These are phyloP conservation scores for Penicillium verrucosum DNA, from an alignment of 2,329 filamentous ascomycete genomes.

Conservation along the genomic window DNA sequence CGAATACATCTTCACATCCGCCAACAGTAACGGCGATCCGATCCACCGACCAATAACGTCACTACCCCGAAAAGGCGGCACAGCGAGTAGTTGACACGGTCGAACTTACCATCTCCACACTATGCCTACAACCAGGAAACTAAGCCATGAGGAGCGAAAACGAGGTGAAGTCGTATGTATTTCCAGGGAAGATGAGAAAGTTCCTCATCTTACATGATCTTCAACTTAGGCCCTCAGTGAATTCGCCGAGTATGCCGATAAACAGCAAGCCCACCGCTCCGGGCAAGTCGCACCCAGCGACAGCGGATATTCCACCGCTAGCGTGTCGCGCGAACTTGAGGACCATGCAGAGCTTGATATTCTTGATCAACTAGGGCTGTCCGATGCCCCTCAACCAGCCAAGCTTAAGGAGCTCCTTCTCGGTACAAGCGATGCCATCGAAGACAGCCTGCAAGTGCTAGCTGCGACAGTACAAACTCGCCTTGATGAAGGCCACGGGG, in stretches of 20 bases:
- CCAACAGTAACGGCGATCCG: conserved; percentile 33
- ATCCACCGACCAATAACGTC: conserved; percentile 25
- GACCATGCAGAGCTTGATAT: conserved; percentile 89
- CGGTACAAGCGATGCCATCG: conserved; percentile 49
- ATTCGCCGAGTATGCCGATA: conserved; percentile 96
- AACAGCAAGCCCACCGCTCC: conserved; percentile 67
- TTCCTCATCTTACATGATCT: conserved; percentile 9
- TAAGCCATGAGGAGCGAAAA: conserved; percentile 72
- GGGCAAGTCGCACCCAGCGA: conserved; percentile 40
- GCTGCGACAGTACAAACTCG: conserved; percentile 64
- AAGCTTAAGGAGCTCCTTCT: conserved; percentile 75
- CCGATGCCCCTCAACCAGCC: conserved; percentile 63
- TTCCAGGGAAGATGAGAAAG: background rate
- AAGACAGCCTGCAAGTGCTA: conserved; percentile 62
- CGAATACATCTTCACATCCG: conserved; percentile 43
- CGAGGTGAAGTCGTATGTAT: conserved; percentile 75
- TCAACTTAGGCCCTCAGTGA: conserved; percentile 72
- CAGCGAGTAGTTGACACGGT: conserved; percentile 7
- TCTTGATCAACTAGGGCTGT: conserved; percentile 72
- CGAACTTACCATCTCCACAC: conserved; percentile 8
- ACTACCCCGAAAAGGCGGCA: conserved; percentile 14
- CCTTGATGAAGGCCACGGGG: conserved; percentile 78
- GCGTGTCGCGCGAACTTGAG: conserved; percentile 44
- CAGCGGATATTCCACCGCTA: conserved; percentile 41
- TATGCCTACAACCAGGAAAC: conserved; percentile 50